These are phyloP conservation scores for Karstenula rhodostoma DNA, from an alignment of 2,329 filamentous ascomycete species.

Conservation along the genomic window DNA sequence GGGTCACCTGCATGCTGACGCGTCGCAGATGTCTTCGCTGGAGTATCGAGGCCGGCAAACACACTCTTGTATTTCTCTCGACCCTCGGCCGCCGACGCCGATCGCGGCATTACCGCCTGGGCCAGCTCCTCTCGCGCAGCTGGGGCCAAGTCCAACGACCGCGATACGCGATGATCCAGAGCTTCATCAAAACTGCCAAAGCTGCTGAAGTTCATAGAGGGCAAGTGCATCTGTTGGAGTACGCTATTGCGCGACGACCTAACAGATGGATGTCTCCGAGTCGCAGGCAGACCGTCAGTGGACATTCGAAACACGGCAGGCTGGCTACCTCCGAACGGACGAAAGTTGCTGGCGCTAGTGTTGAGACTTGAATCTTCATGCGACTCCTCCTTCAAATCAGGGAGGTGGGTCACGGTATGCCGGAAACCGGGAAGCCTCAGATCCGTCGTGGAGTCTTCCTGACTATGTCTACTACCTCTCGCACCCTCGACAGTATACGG, in stretches of 20 bases:
- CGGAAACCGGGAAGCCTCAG: constrained; percentile 31
- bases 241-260: constrained; percentile 29
- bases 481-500: constrained; percentile 21
- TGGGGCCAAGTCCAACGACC: constrained; percentile 43
- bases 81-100: constrained; percentile 47
- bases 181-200: constrained; percentile 56
- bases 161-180: constrained; percentile 48
- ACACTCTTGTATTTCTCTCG: constrained; percentile 57
- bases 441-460: constrained; percentile 45
- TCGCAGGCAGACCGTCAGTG: constrained; percentile 29
- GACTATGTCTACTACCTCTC: constrained; percentile 17
- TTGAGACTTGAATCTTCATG: constrained; percentile 56
- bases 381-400: constrained; percentile 59
- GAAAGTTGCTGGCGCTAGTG: constrained; percentile 44
- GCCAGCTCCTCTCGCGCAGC: constrained; percentile 42
- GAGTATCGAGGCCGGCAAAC: constrained; percentile 54
- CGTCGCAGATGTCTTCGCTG: constrained; percentile 20
- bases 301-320: constrained; percentile 26
- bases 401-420: constrained; percentile 49
- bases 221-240: constrained; percentile 47
- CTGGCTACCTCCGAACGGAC: constrained; percentile 25
- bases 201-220: constrained; percentile 58
- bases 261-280: constrained; percentile 31
- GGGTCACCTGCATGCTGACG: constrained; percentile 8
- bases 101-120: constrained; percentile 44